Evolutionary conservation across 768 basidiomycete genomes (phyloP).

Genomic region (Mycena olivaceomarginata): DNA sequence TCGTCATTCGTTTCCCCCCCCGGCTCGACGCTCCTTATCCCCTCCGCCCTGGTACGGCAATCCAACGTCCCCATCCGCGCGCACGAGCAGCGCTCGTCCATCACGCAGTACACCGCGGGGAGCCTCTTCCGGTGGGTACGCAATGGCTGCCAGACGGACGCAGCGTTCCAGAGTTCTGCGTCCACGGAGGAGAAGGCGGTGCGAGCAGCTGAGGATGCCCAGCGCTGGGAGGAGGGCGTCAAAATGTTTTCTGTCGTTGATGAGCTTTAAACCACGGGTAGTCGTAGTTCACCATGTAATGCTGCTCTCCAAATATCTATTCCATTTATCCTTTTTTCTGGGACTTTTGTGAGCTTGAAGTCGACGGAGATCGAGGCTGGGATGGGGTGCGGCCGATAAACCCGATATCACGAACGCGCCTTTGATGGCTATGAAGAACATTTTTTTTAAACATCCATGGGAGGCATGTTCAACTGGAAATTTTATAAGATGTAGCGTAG

Average conservation of each 20-base stretch:
- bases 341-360: neutral
- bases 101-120: neutral
- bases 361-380: neutral
- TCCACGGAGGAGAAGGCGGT: constrained; percentile 5
- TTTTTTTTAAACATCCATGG: neutral
- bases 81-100: neutral
- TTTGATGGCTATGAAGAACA: neutral
- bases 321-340: neutral
- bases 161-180: neutral
- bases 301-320: neutral
- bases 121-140: neutral
- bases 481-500: neutral
- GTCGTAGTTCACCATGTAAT: no score
- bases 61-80: neutral
- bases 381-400: constrained; percentile 4
- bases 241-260: neutral
- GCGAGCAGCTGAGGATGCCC: neutral
- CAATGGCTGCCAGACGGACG: neutral
- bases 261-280: neutral
- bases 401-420: constrained; percentile 15
- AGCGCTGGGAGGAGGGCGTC: neutral
- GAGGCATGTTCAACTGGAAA: neutral
- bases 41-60: neutral
- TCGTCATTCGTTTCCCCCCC: neutral
- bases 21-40: neutral